phyloP scores from a whole-genome alignment of 1,139 yeast genomes.

The Ogataea hybrid region DNA sequence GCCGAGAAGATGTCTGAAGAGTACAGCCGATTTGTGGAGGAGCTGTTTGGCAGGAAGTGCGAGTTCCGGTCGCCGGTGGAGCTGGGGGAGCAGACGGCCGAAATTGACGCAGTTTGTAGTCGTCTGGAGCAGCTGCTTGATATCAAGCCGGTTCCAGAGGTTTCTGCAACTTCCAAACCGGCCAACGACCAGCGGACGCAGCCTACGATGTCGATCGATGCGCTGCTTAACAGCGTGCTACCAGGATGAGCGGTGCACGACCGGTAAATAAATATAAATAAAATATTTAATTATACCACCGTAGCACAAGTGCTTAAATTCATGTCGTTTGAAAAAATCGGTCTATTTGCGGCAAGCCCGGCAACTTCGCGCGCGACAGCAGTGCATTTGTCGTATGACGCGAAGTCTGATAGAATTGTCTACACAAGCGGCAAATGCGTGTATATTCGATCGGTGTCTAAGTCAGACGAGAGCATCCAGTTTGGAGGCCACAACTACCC shows the following conservation, averaged over 20 bases:
- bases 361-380: constrained; percentile 67
- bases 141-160: not conserved
- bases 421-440: constrained; percentile 84
- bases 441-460: constrained; percentile 62
- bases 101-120: not conserved
- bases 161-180: not conserved
- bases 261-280: not conserved
- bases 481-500: constrained; percentile 67
- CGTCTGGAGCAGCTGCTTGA: not conserved
- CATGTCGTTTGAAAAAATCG: constrained; percentile 20
- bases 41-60: not conserved
- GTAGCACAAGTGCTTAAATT: not conserved
- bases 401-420: constrained; percentile 65
- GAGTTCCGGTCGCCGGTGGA: not conserved
- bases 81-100: too few relatives aligned
- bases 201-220: constrained; percentile 2
- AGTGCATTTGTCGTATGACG: constrained; percentile 73
- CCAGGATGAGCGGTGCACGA: constrained; percentile 5
- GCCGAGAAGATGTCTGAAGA: constrained; percentile 7
- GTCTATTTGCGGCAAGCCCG: constrained; percentile 76
- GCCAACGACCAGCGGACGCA: not conserved
- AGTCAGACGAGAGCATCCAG: constrained; percentile 51
- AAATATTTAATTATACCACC: not conserved
- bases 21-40: not conserved
- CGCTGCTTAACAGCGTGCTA: constrained; percentile 4